These are phyloP conservation scores for Rhinocladiella similis DNA, from an alignment of 2,329 filamentous ascomycete species.

Conservation along the genomic window DNA sequence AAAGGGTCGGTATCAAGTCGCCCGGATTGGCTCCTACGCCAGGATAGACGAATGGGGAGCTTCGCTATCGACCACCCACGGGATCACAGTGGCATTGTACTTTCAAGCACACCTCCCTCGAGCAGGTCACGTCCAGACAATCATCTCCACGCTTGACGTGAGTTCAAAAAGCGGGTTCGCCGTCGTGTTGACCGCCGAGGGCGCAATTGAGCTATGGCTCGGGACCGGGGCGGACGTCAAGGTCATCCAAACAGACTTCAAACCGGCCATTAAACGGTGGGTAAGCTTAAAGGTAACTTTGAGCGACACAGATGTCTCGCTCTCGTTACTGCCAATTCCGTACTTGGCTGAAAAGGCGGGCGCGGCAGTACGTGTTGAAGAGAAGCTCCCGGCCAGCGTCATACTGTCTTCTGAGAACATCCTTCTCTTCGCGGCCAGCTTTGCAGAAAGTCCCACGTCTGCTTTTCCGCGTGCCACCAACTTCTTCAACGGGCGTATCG, in stretches of 20 bases:
- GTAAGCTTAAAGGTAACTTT: not conserved
- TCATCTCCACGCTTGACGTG: slow-evolving; percentile 6
- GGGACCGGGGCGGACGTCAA: slow-evolving; percentile 3
- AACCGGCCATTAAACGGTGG: not conserved
- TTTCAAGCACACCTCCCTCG: slow-evolving; percentile 4
- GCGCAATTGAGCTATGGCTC: not conserved
- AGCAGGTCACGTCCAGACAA: slow-evolving; percentile 1
- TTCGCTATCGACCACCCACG: not conserved
- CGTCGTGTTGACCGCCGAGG: not conserved
- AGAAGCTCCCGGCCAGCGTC: not conserved
- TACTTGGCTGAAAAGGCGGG: slow-evolving; percentile 7
- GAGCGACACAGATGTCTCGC: not conserved
- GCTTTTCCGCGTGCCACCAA: not conserved
- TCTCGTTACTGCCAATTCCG: slow-evolving; percentile 1
- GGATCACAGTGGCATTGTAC: slow-evolving; percentile 2
- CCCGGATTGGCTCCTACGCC: slow-evolving; percentile 16
- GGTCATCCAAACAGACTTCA: not conserved
- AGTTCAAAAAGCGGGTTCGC: slow-evolving; percentile 1
- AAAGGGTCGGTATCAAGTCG: slow-evolving; percentile 15
- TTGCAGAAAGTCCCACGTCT: not conserved
- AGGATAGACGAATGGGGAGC: not conserved
- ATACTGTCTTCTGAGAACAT: not conserved
- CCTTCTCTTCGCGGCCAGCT: not conserved
- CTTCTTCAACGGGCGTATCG: slow-evolving; percentile 8
- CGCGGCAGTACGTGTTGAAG: not conserved